Percentiles rank a stretch among this genome's conserved stretches.
phyloP scores from a whole-genome alignment of 129 eudicot genomes.

The Escallonia rubra region DNA sequence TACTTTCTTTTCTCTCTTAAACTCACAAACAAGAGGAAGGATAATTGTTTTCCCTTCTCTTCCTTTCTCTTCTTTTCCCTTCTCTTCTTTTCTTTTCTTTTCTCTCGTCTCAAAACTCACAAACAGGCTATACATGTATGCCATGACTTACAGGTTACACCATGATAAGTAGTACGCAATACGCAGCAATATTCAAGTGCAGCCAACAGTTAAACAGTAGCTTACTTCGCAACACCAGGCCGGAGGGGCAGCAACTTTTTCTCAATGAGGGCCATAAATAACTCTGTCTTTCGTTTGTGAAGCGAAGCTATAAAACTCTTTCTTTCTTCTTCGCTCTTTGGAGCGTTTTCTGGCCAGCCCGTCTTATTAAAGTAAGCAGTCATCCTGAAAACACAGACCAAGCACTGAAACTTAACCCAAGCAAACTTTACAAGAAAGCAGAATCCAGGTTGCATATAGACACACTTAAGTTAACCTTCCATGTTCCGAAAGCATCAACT shows the following conservation, averaged over 20 bases:
- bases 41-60: no score
- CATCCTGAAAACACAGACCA: slow-evolving; percentile 53
- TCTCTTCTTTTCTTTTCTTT: no score
- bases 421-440: background rate
- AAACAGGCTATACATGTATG: no score
- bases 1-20: no score
- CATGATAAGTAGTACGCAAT: no score
- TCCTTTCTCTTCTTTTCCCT: no score
- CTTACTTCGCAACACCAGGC: slow-evolving; percentile 98
- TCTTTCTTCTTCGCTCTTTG: slow-evolving; percentile 78
- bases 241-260: slow-evolving; percentile 88
- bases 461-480: no score
- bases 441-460: background rate
- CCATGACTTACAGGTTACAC: no score
- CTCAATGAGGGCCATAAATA: slow-evolving; percentile 96
- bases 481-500: no score
- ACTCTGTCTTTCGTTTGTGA: slow-evolving; percentile 93
- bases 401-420: background rate
- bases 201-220: background rate
- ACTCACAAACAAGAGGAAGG: no score
- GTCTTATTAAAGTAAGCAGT: slow-evolving; percentile 90
- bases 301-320: slow-evolving; percentile 83
- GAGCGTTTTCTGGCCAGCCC: slow-evolving; percentile 96
- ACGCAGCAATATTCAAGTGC: no score
- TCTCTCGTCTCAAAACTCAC: no score